A percentile compares a stretch with the other conserved stretches of the same genome.
phyloP scores from a whole-genome alignment of 2,329 filamentous ascomycete species.

The Beauveria sp. region DNA sequence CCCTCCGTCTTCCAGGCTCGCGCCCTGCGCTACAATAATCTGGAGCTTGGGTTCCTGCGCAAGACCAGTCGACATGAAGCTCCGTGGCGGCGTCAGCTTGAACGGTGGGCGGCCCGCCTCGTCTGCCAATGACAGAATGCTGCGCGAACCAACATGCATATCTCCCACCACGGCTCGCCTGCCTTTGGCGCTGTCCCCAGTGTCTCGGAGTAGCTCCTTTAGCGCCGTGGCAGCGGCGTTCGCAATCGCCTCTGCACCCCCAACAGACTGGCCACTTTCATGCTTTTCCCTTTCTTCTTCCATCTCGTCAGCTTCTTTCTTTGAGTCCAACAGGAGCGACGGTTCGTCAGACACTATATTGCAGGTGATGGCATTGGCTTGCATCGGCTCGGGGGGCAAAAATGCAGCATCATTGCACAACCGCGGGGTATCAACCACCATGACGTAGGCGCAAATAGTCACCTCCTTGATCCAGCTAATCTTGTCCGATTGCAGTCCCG shows the following conservation, averaged over 20 bases:
- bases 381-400: conserved; percentile 68
- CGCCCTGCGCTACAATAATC: conserved; percentile 34
- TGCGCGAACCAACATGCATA: conserved; percentile 43
- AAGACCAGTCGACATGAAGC: conserved; percentile 24
- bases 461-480: conserved; percentile 93
- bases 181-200: conserved; percentile 20
- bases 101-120: conserved; percentile 40
- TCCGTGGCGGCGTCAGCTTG: conserved; percentile 38
- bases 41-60: conserved; percentile 24
- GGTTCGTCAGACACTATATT: conserved; percentile 51
- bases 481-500: conserved; percentile 61
- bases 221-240: background rate
- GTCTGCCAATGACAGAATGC: conserved; percentile 37
- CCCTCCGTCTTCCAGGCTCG: conserved; percentile 51
- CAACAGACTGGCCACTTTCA: background rate
- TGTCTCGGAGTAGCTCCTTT: conserved; percentile 10
- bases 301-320: conserved; percentile 25
- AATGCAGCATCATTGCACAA: conserved; percentile 86
- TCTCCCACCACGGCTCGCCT: conserved; percentile 42
- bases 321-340: background rate
- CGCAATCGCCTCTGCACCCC: conserved; percentile 7
- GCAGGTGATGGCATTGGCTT: conserved; percentile 70
- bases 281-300: conserved; percentile 31
- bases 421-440: conserved; percentile 84
- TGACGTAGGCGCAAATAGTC: conserved; percentile 83